A percentile compares a stretch with the other conserved stretches of the same genome.
phyloP scores from a whole-genome alignment of 2,329 filamentous ascomycete genomes.

The Colletotrichum sp. region DNA sequence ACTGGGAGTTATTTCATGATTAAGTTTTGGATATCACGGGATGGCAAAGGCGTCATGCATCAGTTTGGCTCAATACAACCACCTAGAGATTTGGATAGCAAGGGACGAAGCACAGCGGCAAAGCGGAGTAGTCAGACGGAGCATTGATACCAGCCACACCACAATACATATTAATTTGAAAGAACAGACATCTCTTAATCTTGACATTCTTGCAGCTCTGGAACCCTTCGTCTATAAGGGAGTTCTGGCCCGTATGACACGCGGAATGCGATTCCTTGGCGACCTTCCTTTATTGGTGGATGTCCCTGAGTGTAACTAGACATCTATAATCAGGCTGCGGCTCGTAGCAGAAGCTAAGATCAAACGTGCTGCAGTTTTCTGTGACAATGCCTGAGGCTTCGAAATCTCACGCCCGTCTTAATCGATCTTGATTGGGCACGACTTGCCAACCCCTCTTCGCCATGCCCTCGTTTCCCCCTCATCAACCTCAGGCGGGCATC shows the following conservation, averaged over 20 bases:
- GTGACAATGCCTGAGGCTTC: not conserved
- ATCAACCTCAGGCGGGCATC: accelerated
- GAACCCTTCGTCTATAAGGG: accelerated
- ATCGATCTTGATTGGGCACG: not conserved
- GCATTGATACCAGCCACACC: not conserved
- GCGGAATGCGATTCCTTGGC: not conserved
- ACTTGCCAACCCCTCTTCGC: not conserved
- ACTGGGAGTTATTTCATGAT: not conserved
- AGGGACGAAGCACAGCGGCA: not conserved
- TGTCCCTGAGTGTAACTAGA: not conserved
- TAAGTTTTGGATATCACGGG: not conserved
- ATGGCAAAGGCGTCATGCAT: not conserved
- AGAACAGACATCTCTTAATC: not conserved
- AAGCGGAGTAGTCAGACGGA: not conserved
- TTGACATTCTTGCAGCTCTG: not conserved
- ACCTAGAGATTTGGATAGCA: not conserved
- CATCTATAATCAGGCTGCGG: not conserved
- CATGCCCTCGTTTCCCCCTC: not conserved
- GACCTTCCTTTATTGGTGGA: not conserved
- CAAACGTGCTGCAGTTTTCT: not conserved
- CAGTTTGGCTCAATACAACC: not conserved
- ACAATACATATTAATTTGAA: not conserved
- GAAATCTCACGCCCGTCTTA: not conserved
- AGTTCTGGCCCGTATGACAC: not conserved
- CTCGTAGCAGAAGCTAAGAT: not conserved